Base-by-base conservation (phyloP, 371 early-diverging fungal genomes). In the Circinella minor region DNA sequence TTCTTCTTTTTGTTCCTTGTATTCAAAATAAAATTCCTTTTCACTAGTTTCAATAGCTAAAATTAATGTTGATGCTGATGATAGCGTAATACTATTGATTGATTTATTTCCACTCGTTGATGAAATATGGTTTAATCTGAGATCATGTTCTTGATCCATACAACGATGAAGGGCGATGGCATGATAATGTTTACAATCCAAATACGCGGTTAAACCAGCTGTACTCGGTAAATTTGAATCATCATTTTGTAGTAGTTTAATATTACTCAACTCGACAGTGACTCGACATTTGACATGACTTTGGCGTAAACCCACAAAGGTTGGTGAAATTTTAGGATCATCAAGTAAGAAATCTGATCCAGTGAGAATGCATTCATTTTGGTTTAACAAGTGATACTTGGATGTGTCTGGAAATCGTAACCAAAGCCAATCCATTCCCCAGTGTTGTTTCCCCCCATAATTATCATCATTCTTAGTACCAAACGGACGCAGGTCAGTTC, bases 241-340 rank as follows among this genome's bases (percentile, higher is more conserved):
- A 9, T 43, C 43, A 9, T 9, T 11, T 43, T 43, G 1, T 43
- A 43, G 11, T 11, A 18, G 51, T 10, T 66, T 4, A 51, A 18
- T 14, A 3, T 48, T 46, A n/a, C 38, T 38, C 34, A 67, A 48
- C 15, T 67, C 55, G 15, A 67, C 59, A 2, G 67, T 67, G 36
- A 59, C 55, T n/a, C 55, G 68, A 55, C 68, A 67, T 27, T 39
- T 36, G 57, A 71, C 55, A 57, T 71, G 68, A 43, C 72, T 37
- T 59, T 71, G 72, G n/a, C 72, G 72, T 15, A 68, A n/a, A 10
- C 55, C 63, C 14, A 71, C 63, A 7, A 71, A 36, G 3, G 68
- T 71, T n/a, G 68, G 55, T 7, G 71, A 66, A 47, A 57, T 34
- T 13, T 51, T 57, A 4, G 46, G 48, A 47, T 48, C 49, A 36